These are phyloP conservation scores for Arxiozyma telluris DNA, from an alignment of 1,139 yeast species.

Conservation along the genomic window DNA sequence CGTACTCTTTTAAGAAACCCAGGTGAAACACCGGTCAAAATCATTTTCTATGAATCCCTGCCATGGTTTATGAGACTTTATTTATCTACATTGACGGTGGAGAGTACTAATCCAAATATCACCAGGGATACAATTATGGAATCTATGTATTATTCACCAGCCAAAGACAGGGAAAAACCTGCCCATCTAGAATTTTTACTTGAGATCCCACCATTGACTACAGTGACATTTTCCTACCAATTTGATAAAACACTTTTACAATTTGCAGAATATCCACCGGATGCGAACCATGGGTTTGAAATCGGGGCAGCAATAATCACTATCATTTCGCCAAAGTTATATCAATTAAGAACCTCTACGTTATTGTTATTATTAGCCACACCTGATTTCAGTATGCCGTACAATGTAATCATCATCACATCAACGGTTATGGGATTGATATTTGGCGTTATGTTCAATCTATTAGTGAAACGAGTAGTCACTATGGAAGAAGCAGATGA, in stretches of 20 bases:
- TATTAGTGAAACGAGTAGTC: constrained; percentile 64
- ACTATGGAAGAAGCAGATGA: constrained; percentile 67
- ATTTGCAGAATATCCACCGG: constrained; percentile 94
- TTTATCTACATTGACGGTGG: constrained; percentile 53
- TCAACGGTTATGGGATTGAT: constrained; percentile 89
- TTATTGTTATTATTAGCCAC: constrained; percentile 81
- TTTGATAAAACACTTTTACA: constrained; percentile 81
- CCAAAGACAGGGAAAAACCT: constrained; percentile 72
- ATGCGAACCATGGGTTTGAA: constrained; percentile 96
- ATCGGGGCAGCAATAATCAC: constrained; percentile 81
- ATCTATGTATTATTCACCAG: constrained; percentile 60
- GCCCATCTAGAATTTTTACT: constrained; percentile 70
- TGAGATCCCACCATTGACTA: constrained; percentile 53
- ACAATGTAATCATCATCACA: constrained; percentile 88
- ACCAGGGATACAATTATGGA: constrained; percentile 35
- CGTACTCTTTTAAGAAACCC: constrained; percentile 72
- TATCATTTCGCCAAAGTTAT: constrained; percentile 37
- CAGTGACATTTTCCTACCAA: constrained; percentile 59
- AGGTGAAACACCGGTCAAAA: constrained; percentile 37
- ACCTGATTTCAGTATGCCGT: constrained; percentile 98
- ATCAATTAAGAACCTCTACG: constrained; percentile 74
- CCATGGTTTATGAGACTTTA: constrained; percentile 94
- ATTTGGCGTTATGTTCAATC: constrained; percentile 78
- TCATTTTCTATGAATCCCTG: constrained; percentile 67
- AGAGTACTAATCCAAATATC: constrained; percentile 12